Evolutionary conservation across 257 asterid species (phyloP), one percentile per base, ranked within the genome.

Genomic region (Solanum chaucha): DNA sequence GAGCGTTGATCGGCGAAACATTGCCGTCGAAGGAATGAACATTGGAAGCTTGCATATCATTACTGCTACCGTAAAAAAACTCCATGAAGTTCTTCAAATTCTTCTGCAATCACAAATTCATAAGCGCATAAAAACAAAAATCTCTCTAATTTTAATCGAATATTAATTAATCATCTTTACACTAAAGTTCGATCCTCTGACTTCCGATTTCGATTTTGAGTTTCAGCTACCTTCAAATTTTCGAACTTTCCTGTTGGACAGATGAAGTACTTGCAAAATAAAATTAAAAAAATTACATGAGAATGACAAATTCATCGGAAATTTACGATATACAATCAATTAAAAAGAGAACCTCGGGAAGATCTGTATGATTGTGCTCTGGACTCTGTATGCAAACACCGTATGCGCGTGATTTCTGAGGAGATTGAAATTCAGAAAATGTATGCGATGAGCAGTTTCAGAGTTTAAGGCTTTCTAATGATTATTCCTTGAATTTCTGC

Each of bases 21-120:
- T 36, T 83, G 87, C 91, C 92, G 88, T 90, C 87, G 26, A 82
- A 72, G 86, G 92, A 70, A 87, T 89, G 88, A 67, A 85, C 51
- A 86, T 85, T 88, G 41, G 93, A 90, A 92, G 90, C 86, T 89
- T 87, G 87, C n/a, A 65, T 59, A 74, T 86, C 90, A 87, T 91
- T 88, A 55, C 58, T 59, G 26, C 30, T 67, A 26, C 88, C 83
- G 88, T 55, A 89, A 58, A 86, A 88, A 86, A 84, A 90, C 30
- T 93, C 97, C 96, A 92, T 93, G 86, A 64, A 86, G 38, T 71
- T 48, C 40, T 38, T 40, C 85, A 48, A 48, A 11, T 80, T 48
- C n/a, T 85, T 81, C 93, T 90, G 93, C 90, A 82, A 58, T 82
- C 87, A 85, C 84, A 84, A 84, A 85, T 10, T 48, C 40, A 65